Evolutionary conservation across 2,329 filamentous ascomycete genomes (phyloP).

Genomic region (Seiridium unicorne): DNA sequence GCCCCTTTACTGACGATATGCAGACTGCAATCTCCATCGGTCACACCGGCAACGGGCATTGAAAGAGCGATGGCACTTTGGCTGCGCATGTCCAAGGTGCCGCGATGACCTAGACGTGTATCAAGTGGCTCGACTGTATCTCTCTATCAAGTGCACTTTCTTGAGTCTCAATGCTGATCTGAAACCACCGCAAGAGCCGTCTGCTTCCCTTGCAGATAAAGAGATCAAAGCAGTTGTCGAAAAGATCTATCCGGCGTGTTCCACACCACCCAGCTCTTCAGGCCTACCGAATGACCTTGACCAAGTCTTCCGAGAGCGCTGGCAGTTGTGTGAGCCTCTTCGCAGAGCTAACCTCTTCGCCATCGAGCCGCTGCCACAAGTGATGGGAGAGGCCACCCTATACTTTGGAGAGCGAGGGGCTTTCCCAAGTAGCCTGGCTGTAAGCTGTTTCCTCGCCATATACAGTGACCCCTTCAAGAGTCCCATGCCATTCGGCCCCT

Average conservation of each 20-base stretch:
- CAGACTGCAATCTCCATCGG: slow-evolving; percentile 48
- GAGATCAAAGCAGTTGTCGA: slow-evolving; percentile 20
- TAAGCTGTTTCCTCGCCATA: slow-evolving; percentile 46
- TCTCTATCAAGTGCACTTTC: slow-evolving; percentile 40
- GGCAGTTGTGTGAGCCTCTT: slow-evolving; percentile 36
- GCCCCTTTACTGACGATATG: background rate
- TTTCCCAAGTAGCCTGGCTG: slow-evolving; percentile 41
- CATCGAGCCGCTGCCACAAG: slow-evolving; percentile 44
- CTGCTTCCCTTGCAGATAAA: slow-evolving; percentile 22
- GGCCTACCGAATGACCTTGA: slow-evolving; percentile 9
- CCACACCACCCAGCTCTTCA: slow-evolving; percentile 11
- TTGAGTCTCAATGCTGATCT: slow-evolving; percentile 44
- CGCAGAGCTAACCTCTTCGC: slow-evolving; percentile 41
- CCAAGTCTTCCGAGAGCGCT: slow-evolving; percentile 31
- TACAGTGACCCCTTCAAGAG: slow-evolving; percentile 49
- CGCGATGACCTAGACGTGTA: slow-evolving; percentile 51
- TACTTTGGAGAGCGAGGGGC: slow-evolving; percentile 42
- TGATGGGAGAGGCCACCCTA: slow-evolving; percentile 43
- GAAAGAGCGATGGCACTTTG: slow-evolving; percentile 47
- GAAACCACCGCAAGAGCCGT: slow-evolving; percentile 23
- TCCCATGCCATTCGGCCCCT: slow-evolving; percentile 47
- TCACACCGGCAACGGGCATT: slow-evolving; percentile 41
- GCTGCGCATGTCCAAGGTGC: slow-evolving; percentile 51
- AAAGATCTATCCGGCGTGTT: slow-evolving; percentile 28
- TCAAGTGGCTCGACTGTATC: slow-evolving; percentile 43